phyloP scores from a whole-genome alignment of 129 eudicot species.

The Calendula officinalis region DNA sequence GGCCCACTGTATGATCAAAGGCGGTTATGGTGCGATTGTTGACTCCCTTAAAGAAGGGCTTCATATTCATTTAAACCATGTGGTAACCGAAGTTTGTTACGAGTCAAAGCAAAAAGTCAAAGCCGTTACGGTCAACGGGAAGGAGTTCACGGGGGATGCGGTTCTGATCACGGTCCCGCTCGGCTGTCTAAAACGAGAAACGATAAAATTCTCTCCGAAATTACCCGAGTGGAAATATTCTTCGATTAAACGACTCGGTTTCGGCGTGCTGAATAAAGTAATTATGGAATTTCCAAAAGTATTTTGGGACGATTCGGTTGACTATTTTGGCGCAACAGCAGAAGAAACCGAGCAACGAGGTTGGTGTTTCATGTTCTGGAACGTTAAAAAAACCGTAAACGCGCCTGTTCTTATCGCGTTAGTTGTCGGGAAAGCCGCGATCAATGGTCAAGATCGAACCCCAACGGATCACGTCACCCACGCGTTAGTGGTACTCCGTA shows the following conservation, averaged over 20 bases:
- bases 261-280: conserved; percentile 92
- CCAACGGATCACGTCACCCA: conserved; percentile 68
- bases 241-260: conserved; percentile 87
- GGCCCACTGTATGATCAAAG: conserved; percentile 99
- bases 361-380: conserved; percentile 98
- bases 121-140: conserved; percentile 66
- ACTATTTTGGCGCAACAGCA: conserved; percentile 98
- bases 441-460: conserved; percentile 54
- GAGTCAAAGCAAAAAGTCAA: conserved; percentile 52
- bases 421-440: conserved; percentile 94
- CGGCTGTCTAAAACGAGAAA: conserved; percentile 80
- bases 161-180: conserved; percentile 88
- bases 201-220: conserved; percentile 79
- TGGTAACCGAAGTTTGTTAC: conserved; percentile 60
- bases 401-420: conserved; percentile 96
- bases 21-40: conserved; percentile 85
- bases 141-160: conserved; percentile 75
- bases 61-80: conserved; percentile 66
- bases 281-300: conserved; percentile 83
- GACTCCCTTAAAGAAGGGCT: conserved; percentile 80
- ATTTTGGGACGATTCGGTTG: conserved; percentile 96
- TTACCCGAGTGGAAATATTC: conserved; percentile 78
- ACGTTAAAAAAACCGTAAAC: conserved; percentile 87
- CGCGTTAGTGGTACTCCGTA: conserved; percentile 76
- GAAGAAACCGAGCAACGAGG: conserved; percentile 75